Percentiles rank a stretch among this genome's conserved stretches.
Evolutionary conservation across 441 rosid genomes (phyloP).

Genomic region (Euphorbia corollata): DNA sequence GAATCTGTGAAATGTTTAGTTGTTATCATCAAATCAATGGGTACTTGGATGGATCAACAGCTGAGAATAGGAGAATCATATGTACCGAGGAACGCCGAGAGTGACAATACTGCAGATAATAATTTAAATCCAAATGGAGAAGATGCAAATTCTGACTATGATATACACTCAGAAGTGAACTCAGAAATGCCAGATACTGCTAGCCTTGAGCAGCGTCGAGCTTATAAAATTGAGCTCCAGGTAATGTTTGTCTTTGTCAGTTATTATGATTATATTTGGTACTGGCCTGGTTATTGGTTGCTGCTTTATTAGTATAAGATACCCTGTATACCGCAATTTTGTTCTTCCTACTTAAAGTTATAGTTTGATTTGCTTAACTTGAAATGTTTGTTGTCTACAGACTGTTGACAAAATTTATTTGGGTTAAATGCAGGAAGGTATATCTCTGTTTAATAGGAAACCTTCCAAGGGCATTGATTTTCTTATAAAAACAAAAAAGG

Average conservation of each 20-base stretch:
- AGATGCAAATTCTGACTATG: constrained; percentile 62
- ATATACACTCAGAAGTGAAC: constrained; percentile 56
- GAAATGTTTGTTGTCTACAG: constrained; percentile 18
- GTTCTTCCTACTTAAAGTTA: constrained; percentile 1
- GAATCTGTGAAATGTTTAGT: constrained; percentile 98
- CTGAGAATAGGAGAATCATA: constrained; percentile 52
- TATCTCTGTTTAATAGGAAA: constrained; percentile 78
- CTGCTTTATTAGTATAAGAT: not conserved
- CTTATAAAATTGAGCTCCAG: constrained; percentile 95
- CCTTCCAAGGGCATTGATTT: constrained; percentile 95
- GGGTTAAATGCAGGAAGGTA: constrained; percentile 74
- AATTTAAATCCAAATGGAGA: constrained; percentile 48
- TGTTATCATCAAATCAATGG: constrained; percentile 82
- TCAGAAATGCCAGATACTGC: constrained; percentile 76
- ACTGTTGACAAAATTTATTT: constrained; percentile 29
- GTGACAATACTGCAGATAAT: constrained; percentile 46
- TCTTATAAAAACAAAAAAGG: constrained; percentile 60
- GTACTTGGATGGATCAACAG: constrained; percentile 91
- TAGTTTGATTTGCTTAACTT: constrained; percentile 13
- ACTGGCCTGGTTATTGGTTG: not conserved
- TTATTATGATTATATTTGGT: not conserved
- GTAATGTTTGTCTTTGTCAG: constrained; percentile 24
- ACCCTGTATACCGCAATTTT: not conserved
- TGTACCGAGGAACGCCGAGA: constrained; percentile 47
- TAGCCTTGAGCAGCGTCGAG: constrained; percentile 84